Percentiles rank a stretch among this genome's conserved stretches.
phyloP scores from a whole-genome alignment of 2,329 filamentous ascomycete genomes.

The Trichocomaceae sp. region DNA sequence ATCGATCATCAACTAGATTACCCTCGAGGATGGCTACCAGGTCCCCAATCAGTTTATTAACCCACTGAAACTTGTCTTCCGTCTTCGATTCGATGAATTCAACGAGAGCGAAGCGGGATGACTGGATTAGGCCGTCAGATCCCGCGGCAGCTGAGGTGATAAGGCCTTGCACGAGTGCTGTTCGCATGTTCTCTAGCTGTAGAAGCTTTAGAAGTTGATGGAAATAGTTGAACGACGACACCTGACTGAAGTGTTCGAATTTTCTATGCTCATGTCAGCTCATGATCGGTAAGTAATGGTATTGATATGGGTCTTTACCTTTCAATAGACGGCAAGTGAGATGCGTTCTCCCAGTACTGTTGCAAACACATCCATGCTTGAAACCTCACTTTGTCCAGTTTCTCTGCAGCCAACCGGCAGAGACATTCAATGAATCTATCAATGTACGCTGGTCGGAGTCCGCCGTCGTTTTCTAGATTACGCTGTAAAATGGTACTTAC shows the following conservation, averaged over 20 bases:
- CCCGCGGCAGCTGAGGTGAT: slow-evolving; percentile 41
- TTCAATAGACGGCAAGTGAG: slow-evolving; percentile 29
- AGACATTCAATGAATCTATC: slow-evolving; percentile 35
- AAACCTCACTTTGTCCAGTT: slow-evolving; percentile 76
- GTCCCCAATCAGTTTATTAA: slow-evolving; percentile 41
- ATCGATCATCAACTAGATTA: slow-evolving; percentile 57
- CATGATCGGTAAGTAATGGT: not conserved
- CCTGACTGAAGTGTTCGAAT: slow-evolving; percentile 41
- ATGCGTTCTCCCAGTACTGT: slow-evolving; percentile 31
- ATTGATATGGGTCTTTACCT: slow-evolving; percentile 33
- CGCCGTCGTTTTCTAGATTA: not conserved
- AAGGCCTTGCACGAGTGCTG: slow-evolving; percentile 37
- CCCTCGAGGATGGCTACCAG: slow-evolving; percentile 50
- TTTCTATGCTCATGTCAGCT: slow-evolving; percentile 20
- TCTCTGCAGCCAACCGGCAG: slow-evolving; percentile 73
- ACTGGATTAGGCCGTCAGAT: slow-evolving; percentile 39
- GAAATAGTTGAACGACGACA: slow-evolving; percentile 41
- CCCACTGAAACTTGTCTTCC: slow-evolving; percentile 5
- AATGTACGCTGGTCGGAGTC: slow-evolving; percentile 15
- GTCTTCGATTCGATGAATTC: slow-evolving; percentile 35
- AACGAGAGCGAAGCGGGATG: slow-evolving; percentile 37
- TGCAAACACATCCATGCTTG: slow-evolving; percentile 42
- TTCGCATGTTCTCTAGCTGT: slow-evolving; percentile 29
- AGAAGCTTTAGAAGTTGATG: slow-evolving; percentile 35
- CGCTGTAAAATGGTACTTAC: slow-evolving; percentile 36